These are phyloP conservation scores for Gracilaria domingensis DNA, from an alignment of 23 red algal genomes.

Conservation along the genomic window DNA sequence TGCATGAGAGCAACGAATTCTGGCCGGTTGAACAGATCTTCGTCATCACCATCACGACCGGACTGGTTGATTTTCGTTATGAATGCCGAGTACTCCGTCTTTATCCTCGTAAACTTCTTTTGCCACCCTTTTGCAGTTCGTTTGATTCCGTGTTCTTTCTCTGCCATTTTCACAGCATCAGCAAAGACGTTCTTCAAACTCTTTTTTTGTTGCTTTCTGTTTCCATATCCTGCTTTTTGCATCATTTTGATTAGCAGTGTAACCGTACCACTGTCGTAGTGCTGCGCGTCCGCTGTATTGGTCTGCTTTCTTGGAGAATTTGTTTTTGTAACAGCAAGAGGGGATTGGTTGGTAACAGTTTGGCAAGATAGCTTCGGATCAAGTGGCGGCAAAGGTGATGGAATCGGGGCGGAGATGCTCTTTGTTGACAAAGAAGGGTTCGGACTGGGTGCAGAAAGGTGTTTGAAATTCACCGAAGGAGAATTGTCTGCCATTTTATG, in stretches of 20 bases:
- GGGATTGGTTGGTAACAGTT: too few relatives aligned
- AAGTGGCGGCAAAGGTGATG: too few relatives aligned
- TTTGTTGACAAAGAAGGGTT: too few relatives aligned
- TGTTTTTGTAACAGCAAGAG: too few relatives aligned
- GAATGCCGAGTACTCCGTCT: slow-evolving; percentile 31
- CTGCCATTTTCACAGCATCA: not conserved
- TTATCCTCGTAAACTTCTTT: slow-evolving; percentile 45
- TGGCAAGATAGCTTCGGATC: too few relatives aligned
- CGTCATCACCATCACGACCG: slow-evolving; percentile 35
- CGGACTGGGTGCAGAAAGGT: too few relatives aligned
- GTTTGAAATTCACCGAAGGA: too few relatives aligned
- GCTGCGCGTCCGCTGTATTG: slow-evolving; percentile 31
- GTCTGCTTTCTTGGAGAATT: too few relatives aligned
- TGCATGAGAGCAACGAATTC: slow-evolving; percentile 36
- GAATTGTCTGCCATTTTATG: too few relatives aligned
- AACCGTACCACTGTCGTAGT: slow-evolving; percentile 38
- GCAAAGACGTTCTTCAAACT: slow-evolving; percentile 29
- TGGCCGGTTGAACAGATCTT: slow-evolving; percentile 21
- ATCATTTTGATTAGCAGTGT: slow-evolving; percentile 1
- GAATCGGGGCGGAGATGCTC: too few relatives aligned
- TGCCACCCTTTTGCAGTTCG: slow-evolving; percentile 26
- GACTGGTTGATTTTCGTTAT: slow-evolving; percentile 37
- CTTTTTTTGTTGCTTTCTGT: slow-evolving; percentile 51
- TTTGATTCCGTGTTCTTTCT: slow-evolving; percentile 10
- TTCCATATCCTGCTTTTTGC: slow-evolving; percentile 13